These are phyloP conservation scores for Scopulariopsis brevicaulis DNA, from an alignment of 2,329 filamentous ascomycete genomes.

Conservation along the genomic window DNA sequence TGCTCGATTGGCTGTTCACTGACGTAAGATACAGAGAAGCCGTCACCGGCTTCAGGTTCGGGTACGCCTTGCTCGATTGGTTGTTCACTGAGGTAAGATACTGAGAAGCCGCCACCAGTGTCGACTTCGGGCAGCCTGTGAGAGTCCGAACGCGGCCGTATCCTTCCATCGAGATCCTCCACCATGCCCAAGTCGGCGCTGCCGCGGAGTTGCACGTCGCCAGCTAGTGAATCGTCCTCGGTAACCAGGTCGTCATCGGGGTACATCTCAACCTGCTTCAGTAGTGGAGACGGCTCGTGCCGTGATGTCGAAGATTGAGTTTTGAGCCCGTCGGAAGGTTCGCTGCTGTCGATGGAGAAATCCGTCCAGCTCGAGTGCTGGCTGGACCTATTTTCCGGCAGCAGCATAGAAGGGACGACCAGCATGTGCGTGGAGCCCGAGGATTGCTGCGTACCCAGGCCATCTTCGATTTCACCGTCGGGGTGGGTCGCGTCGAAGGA, in stretches of 20 bases:
- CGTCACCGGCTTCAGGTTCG: constrained; percentile 37
- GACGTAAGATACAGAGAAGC: constrained; percentile 34
- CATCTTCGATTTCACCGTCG: constrained; percentile 6
- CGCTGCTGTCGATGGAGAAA: constrained; percentile 42
- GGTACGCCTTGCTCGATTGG: constrained; percentile 22
- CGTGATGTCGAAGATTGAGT: neutral
- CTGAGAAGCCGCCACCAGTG: constrained; percentile 35
- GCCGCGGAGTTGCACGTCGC: neutral
- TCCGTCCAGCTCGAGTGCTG: constrained; percentile 51
- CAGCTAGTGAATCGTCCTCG: neutral
- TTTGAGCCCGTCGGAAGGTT: constrained; percentile 11
- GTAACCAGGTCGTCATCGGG: neutral
- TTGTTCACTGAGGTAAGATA: constrained; percentile 30
- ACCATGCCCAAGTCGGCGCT: neutral
- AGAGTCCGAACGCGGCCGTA: neutral
- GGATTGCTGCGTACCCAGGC: constrained; percentile 8
- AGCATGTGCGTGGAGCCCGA: constrained; percentile 31
- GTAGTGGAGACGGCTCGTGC: neutral
- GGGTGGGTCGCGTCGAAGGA: constrained; percentile 21
- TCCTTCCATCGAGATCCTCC: neutral
- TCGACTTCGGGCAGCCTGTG: constrained; percentile 39
- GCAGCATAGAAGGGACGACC: constrained; percentile 30
- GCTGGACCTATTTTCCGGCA: constrained; percentile 34
- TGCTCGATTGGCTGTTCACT: constrained; percentile 17
- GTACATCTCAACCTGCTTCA: neutral